phyloP scores from a whole-genome alignment of 345 rosid genomes.

The Pistacia vera region DNA sequence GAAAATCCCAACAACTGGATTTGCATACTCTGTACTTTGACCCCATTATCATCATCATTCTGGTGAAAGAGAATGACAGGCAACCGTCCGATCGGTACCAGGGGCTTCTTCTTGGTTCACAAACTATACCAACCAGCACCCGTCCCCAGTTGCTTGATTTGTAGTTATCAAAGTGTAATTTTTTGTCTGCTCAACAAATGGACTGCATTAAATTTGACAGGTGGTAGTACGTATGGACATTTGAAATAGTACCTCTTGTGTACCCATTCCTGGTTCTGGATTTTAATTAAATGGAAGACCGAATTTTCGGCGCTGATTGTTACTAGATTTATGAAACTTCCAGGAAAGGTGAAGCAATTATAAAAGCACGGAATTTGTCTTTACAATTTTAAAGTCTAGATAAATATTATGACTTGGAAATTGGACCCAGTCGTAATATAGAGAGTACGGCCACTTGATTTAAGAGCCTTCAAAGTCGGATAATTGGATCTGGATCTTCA shows the following conservation, averaged over 20 bases:
- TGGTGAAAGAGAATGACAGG: neutral
- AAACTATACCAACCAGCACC: neutral
- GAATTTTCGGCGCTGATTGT: neutral
- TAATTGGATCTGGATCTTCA: too few relatives aligned
- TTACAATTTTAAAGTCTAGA: neutral
- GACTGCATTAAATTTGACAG: slow-evolving; percentile 1
- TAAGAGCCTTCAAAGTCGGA: too few relatives aligned
- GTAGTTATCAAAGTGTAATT: neutral
- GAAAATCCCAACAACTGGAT: neutral
- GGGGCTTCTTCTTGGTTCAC: neutral
- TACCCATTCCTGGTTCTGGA: neutral
- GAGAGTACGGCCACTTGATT: too few relatives aligned
- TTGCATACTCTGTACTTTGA: neutral
- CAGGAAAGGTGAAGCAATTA: neutral
- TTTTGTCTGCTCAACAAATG: neutral
- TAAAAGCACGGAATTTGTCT: neutral
- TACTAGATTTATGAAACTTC: neutral
- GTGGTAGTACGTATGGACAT: neutral
- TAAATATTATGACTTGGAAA: neutral
- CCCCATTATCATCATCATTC: neutral
- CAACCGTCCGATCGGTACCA: neutral
- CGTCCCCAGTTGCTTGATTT: neutral
- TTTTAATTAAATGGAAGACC: neutral
- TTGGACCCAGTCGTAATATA: neutral
- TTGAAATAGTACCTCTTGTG: neutral